Evolutionary conservation across 108 stramenopile genomes (phyloP).

Genomic region (Stephanodiscus triporus): DNA sequence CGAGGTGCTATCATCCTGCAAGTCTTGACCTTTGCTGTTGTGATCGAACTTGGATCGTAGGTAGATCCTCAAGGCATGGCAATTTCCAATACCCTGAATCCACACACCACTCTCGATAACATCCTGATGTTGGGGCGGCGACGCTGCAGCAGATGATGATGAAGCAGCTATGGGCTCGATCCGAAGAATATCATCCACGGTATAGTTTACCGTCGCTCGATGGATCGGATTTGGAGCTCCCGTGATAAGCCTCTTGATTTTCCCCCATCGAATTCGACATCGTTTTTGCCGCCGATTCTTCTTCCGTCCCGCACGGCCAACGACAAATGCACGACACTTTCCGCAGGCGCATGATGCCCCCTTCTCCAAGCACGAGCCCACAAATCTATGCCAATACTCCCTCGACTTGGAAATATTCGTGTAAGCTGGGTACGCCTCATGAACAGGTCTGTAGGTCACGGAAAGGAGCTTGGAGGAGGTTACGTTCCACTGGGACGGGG

Average conservation of each 20-base stretch:
- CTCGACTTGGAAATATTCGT: slow-evolving; percentile 49
- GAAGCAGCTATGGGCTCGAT: slow-evolving; percentile 34
- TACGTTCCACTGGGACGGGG: slow-evolving; percentile 51
- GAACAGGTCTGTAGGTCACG: slow-evolving; percentile 74
- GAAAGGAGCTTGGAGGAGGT: slow-evolving; percentile 55
- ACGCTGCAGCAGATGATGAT: slow-evolving; percentile 34
- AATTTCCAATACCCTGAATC: slow-evolving; percentile 77
- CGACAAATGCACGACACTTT: not conserved
- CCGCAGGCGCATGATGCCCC: slow-evolving; percentile 16
- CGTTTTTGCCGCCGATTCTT: slow-evolving; percentile 1
- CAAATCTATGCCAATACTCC: slow-evolving; percentile 40
- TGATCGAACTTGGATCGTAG: slow-evolving; percentile 56
- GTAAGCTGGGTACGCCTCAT: slow-evolving; percentile 74
- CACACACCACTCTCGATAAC: slow-evolving; percentile 24
- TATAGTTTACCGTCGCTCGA: slow-evolving; percentile 45
- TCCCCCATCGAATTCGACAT: slow-evolving; percentile 12
- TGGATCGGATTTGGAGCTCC: slow-evolving; percentile 46
- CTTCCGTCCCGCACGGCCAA: not conserved
- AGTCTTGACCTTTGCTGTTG: not conserved
- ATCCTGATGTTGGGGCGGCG: slow-evolving; percentile 17
- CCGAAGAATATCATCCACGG: slow-evolving; percentile 42
- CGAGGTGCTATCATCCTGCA: not conserved
- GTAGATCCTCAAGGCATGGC: slow-evolving; percentile 69
- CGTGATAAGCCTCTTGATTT: slow-evolving; percentile 20
- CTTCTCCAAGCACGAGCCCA: slow-evolving; percentile 26